Percentiles rank a stretch among this genome's conserved stretches.
phyloP scores from a whole-genome alignment of 352 stramenopile genomes.

The Phytophthora nicotianae region DNA sequence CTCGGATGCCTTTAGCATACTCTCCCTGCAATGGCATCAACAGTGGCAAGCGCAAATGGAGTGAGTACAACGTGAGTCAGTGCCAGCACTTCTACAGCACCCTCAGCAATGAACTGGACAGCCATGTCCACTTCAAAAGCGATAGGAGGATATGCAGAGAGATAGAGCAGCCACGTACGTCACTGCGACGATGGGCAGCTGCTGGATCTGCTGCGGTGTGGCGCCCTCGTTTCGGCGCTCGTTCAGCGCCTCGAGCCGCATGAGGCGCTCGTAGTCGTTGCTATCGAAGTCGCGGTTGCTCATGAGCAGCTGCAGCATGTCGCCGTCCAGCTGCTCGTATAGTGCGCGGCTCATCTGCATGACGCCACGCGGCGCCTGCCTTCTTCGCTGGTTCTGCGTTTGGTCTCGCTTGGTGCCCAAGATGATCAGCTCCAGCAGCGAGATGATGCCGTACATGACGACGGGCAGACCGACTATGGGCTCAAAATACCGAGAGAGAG shows the following conservation, averaged over 20 bases:
- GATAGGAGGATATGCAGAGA: constrained; percentile 5
- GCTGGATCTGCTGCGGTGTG: constrained; percentile 56
- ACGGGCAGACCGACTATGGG: constrained; percentile 50
- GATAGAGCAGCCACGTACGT: constrained; percentile 53
- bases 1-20: constrained; percentile 64
- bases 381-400: constrained; percentile 7
- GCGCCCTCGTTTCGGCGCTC: constrained; percentile 58
- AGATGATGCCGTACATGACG: constrained; percentile 58
- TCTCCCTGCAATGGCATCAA: constrained; percentile 41
- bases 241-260: constrained; percentile 69
- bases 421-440: constrained; percentile 45
- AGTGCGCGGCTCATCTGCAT: constrained; percentile 68
- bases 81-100: constrained; percentile 7
- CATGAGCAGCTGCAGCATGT: constrained; percentile 65
- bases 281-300: constrained; percentile 75
- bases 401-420: constrained; percentile 33
- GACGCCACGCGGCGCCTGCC: constrained; percentile 32
- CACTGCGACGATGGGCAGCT: constrained; percentile 60
- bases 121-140: neutral
- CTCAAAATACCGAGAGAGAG: neutral
- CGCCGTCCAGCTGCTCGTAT: constrained; percentile 71
- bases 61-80: constrained; percentile 1
- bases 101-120: constrained; percentile 1
- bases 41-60: neutral
- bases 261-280: constrained; percentile 73